phyloP scores from a whole-genome alignment of 306 rosid genomes.

The Dalbergia cultrata region DNA sequence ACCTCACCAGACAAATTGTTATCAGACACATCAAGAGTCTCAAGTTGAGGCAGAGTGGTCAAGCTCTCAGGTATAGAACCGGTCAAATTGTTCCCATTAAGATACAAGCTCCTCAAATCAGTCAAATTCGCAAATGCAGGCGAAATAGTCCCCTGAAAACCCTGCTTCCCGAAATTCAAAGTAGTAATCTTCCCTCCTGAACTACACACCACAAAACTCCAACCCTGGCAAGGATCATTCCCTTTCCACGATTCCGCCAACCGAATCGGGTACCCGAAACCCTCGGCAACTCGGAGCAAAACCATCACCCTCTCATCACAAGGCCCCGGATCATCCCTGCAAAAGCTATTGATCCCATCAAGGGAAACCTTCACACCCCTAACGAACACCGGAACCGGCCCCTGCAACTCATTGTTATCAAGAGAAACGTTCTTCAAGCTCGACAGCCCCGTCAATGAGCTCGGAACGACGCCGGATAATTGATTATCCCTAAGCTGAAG shows the following conservation, averaged over 20 bases:
- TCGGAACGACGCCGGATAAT: slow-evolving; percentile 73
- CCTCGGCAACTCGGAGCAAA: slow-evolving; percentile 65
- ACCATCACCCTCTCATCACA: slow-evolving; percentile 70
- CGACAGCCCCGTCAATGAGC: slow-evolving; percentile 55
- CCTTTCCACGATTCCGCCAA: slow-evolving; percentile 70
- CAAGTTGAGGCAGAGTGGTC: slow-evolving; percentile 66
- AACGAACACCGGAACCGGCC: slow-evolving; percentile 69
- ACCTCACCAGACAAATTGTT: slow-evolving; percentile 70
- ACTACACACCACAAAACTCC: slow-evolving; percentile 64
- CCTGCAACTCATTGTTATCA: slow-evolving; percentile 77
- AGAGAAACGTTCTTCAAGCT: slow-evolving; percentile 62
- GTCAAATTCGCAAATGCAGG: slow-evolving; percentile 75
- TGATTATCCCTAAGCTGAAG: slow-evolving; percentile 79
- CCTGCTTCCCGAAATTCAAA: slow-evolving; percentile 61
- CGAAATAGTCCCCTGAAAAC: slow-evolving; percentile 74
- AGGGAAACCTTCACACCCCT: slow-evolving; percentile 41
- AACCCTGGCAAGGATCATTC: slow-evolving; percentile 64
- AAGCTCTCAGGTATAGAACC: slow-evolving; percentile 72
- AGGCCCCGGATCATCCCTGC: slow-evolving; percentile 50
- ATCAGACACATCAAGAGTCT: slow-evolving; percentile 70
- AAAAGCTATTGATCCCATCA: slow-evolving; percentile 67
- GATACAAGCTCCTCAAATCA: slow-evolving; percentile 57
- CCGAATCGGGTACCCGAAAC: slow-evolving; percentile 61
- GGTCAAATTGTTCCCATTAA: slow-evolving; percentile 66
- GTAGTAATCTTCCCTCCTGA: slow-evolving; percentile 51